Base-by-base conservation (phyloP, 768 basidiomycete species). In the Leccinum uliginosum region DNA sequence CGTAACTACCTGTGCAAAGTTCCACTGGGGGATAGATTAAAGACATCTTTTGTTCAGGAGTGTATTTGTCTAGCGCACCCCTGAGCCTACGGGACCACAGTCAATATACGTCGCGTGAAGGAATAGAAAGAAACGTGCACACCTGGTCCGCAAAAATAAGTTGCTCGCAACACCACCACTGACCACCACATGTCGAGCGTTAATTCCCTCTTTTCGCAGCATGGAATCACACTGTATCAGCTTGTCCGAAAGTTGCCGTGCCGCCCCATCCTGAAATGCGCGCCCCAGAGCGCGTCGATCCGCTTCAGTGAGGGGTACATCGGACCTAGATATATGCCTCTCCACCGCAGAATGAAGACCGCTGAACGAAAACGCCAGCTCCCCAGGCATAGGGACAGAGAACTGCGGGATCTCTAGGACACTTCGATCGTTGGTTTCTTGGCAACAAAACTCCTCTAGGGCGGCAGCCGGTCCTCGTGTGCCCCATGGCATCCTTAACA, bases 161-260 rank as follows among this genome's bases (percentile, higher is more conserved):
- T 99, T 99, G 62, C 91, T 92, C 15, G 95, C 96, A 0, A 99
- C 96, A 2, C 96, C 96, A 0, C 96, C 96, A 57, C 92, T 93
- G 15, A 90, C 84, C 1, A 97, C 91, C 24, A 98, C 61, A 53
- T 86, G 76, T 11, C 69, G 70, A 4, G 91, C 72, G 8, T 63
- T 52, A 1, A 84, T 68, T n/a, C 73, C 78, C 23, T 73, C 64
- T 38, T 85, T 59, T 1, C 76, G 86, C 21, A 89, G 72, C 48
- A 61, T 55, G 9, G 65, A 53, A 51, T 63, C 63, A 17, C 71
- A 66, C 6, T 59, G 59, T 2, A 68, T 53, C 10, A 96, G 74
- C 72, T 95, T 97, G 46, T 84, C 81, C 63, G 84, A 85, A 0
- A 98, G 75, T 51, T 95, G 93, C 8, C 67, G 74, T 6, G 89